Evolutionary conservation across 345 rosid species (phyloP), one percentile per base, ranked within the genome.

Genomic region (Kernera saxatilis): DNA sequence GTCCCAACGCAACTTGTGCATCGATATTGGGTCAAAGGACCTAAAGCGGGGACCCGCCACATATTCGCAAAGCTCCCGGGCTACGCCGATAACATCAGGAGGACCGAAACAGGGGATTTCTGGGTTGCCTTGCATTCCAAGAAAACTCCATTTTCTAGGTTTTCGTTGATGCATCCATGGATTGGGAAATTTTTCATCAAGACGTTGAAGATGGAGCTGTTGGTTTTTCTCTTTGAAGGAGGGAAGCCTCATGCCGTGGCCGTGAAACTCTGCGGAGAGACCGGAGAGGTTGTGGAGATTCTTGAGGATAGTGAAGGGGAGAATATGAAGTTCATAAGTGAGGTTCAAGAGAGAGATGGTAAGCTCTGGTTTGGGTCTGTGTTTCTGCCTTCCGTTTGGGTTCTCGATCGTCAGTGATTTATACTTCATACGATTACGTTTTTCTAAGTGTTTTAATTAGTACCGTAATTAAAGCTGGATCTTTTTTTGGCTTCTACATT

Each of bases 301-400:
- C 49, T 85, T 46, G 88, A 86, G 48, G 87, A 88, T 69, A 51
- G 66, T 55, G 88, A 85, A 43, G 84, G 86, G 43, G 78, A 82
- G 72, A 79, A 39, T 9, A 61, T 86, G 80, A 80, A 72, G 67
- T 79, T 80, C 49, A 69, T 87, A 0, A 88, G 97, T 71, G 95
- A 90, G 77, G 82, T 82, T 58, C 86, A 84, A 76, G 92, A 88
- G 70, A 80, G 83, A 59, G 79, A 81, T 63, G 84, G 84, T 13
- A 76, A 72, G 62, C 63, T 90, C 6, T 71, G 80, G 80, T 55
- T 77, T 21, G 76, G 76, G 0, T 77, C 72, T 22, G 82, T 85
- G 27, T 58, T 78, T 69, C 61, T 74, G 80, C 88, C 97, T 62
- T 82, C 78, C 6, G 40, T 88, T 54, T 88, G 83, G 69, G 63